Base-by-base conservation (phyloP, 768 basidiomycete species). In the Rhodotorula paludigena region DNA sequence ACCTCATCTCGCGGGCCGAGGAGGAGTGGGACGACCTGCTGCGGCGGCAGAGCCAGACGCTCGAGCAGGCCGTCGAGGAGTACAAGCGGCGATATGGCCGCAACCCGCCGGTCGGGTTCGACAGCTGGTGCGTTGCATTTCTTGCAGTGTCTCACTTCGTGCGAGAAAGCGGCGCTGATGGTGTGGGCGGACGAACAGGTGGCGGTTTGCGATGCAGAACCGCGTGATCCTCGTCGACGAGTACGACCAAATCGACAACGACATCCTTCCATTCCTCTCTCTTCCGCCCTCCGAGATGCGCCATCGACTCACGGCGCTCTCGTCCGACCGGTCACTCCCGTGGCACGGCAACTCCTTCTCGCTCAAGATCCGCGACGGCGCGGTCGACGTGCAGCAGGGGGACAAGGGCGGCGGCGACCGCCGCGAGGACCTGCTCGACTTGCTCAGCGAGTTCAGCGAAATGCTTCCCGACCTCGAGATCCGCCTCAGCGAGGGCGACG, bases 81-180 rank as follows among this genome's bases (percentile, higher is more conserved):
- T 99, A 99, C 79, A 84, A 80, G 73, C 79, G 83, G 53, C 82
- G 92, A 59, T 92, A 94, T 77, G 80, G 81, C 10, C 83, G 87
- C 38, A 78, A 84, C 32, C 94, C 94, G 16, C 93, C 94, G 0
- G 85, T 83, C 53, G 93, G 92, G 2, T 99, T 98, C 72, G 92
- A 90, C 76, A 79, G 82, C 21, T 97, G 94, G 93, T 96, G 74
- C 45, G 77, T 21, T 51, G 94, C 90, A n/a, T 41, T 49, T 49
- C 48, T 25, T 15, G 3, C 20, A 9, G 1, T 7, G 16, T 42
- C 23, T 42, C 15, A 12, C 36, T 10, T n/a, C 15, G 45, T 30
- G 3, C 2, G 2, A 23, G 3, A 7, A 45, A 28, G 45, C 0
- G 47, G 35, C 7, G 0, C n/a, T 52, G 12, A 33, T 5, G 35